These are phyloP conservation scores for Ustilago bromivora DNA, from an alignment of 1,284 basidiomycete genomes.

Conservation along the genomic window DNA sequence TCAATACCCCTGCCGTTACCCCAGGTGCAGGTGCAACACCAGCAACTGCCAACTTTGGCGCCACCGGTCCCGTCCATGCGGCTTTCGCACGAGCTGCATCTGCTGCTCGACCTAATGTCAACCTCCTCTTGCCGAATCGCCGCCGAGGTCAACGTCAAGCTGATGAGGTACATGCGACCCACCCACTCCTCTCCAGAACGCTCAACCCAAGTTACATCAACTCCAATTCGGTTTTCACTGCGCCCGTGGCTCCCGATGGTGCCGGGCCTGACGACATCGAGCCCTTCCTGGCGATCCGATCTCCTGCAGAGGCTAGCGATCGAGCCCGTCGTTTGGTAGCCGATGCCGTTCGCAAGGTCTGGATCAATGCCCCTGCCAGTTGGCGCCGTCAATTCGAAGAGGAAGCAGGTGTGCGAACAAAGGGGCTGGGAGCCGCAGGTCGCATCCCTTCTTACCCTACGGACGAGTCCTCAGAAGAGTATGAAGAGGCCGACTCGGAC, in stretches of 20 bases:
- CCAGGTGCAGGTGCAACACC: constrained; percentile 50
- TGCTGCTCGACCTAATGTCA: constrained; percentile 46
- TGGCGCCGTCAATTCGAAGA: constrained; percentile 66
- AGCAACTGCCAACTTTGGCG: constrained; percentile 47
- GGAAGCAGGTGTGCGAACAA: constrained; percentile 43
- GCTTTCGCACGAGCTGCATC: constrained; percentile 59
- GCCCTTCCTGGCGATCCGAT: constrained; percentile 65
- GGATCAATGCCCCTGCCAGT: constrained; percentile 64
- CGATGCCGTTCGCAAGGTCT: constrained; percentile 64
- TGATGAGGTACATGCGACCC: neutral
- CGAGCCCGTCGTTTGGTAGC: constrained; percentile 63
- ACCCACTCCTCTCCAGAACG: constrained; percentile 27
- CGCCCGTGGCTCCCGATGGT: constrained; percentile 55
- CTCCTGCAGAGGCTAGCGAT: constrained; percentile 59
- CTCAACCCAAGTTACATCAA: constrained; percentile 42
- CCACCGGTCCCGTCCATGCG: constrained; percentile 50
- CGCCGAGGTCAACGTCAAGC: constrained; percentile 15
- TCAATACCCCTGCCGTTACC: constrained; percentile 64
- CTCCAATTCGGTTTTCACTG: constrained; percentile 52
- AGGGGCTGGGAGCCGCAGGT: constrained; percentile 8
- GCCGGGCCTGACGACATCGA: constrained; percentile 53
- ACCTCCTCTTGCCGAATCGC: constrained; percentile 47
- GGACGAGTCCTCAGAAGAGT: constrained; percentile 44
- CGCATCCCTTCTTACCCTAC: constrained; percentile 23
- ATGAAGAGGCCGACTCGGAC: constrained; percentile 38